phyloP scores from a whole-genome alignment of 805 yeast genomes.

The Schwanniomyces vanrijiae region DNA sequence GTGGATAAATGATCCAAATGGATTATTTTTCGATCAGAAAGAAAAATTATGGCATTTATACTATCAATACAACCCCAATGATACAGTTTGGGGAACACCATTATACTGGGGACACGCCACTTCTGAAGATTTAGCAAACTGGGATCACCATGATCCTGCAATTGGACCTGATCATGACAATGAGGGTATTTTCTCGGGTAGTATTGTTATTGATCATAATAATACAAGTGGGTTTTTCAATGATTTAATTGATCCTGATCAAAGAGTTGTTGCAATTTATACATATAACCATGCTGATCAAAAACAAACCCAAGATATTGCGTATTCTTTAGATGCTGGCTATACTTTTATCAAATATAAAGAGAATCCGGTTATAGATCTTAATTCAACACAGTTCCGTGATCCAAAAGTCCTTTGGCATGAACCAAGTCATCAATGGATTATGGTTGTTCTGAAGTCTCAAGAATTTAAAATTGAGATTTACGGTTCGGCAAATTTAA shows the following conservation, averaged over 20 bases:
- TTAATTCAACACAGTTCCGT: slow-evolving; percentile 27
- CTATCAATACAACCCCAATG: slow-evolving; percentile 39
- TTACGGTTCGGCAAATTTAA: slow-evolving; percentile 23
- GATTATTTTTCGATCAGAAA: slow-evolving; percentile 31
- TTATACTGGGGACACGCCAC: slow-evolving; percentile 45
- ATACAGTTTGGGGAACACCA: slow-evolving; percentile 30
- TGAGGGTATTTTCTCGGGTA: slow-evolving; percentile 36
- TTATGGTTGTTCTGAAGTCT: slow-evolving; percentile 26
- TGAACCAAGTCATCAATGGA: slow-evolving; percentile 25
- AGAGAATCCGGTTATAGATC: slow-evolving; percentile 29
- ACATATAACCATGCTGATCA: slow-evolving; percentile 23
- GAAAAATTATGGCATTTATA: slow-evolving; percentile 33
- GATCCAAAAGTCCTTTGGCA: slow-evolving; percentile 39
- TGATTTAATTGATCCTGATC: slow-evolving; percentile 20
- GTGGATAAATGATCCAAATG: slow-evolving; percentile 49
- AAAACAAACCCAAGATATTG: slow-evolving; percentile 29
- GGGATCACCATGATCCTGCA: slow-evolving; percentile 34
- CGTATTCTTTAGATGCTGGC: slow-evolving; percentile 37
- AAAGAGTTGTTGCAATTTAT: slow-evolving; percentile 37
- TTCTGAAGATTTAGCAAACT: slow-evolving; percentile 29
- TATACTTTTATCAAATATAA: slow-evolving; percentile 26
- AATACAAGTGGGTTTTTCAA: slow-evolving; percentile 37
- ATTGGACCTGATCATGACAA: slow-evolving; percentile 22
- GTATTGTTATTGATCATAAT: slow-evolving; percentile 34
- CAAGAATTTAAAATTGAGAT: slow-evolving; percentile 27